phyloP scores from a whole-genome alignment of 148 eudicot genomes.

The Camellia japonica region DNA sequence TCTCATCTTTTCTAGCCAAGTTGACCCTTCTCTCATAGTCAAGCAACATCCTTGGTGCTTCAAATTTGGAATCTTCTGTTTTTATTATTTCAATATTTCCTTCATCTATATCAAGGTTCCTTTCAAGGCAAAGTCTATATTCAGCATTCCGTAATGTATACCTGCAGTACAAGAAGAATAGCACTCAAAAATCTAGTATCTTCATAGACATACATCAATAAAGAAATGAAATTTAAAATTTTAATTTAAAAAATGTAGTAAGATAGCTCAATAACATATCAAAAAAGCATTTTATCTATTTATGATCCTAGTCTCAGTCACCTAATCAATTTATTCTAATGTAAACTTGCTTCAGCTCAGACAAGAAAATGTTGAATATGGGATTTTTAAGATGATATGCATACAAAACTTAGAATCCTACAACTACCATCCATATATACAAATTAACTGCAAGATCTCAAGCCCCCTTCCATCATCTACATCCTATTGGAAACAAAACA shows the following conservation, averaged over 20 bases:
- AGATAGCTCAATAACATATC: not conserved
- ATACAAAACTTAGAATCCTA: not conserved
- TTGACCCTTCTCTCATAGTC: conserved; percentile 42
- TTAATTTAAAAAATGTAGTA: not conserved
- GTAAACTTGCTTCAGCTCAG: not conserved
- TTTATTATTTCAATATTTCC: conserved; percentile 40
- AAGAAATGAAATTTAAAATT: not conserved
- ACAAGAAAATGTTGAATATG: not conserved
- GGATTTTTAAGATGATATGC: not conserved
- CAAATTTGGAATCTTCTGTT: conserved; percentile 45
- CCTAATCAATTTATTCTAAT: not conserved
- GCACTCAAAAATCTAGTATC: not conserved
- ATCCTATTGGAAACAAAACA: conserved; percentile 4
- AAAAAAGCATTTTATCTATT: not conserved
- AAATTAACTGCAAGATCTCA: conserved; percentile 6
- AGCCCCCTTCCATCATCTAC: not conserved
- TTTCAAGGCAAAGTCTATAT: conserved; percentile 91
- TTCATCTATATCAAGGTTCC: conserved; percentile 66
- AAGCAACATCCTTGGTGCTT: conserved; percentile 42
- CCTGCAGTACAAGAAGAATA: conserved; percentile 43
- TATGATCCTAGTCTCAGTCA: not conserved
- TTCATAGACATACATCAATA: not conserved
- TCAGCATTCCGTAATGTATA: conserved; percentile 94
- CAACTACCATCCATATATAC: not conserved
- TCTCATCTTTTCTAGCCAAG: conserved; percentile 35